A percentile compares a stretch with the other conserved stretches of the same genome.
Conservation (phyloP, 495 filamentous ascomycete species). For the Neurospora discreta region DNA sequence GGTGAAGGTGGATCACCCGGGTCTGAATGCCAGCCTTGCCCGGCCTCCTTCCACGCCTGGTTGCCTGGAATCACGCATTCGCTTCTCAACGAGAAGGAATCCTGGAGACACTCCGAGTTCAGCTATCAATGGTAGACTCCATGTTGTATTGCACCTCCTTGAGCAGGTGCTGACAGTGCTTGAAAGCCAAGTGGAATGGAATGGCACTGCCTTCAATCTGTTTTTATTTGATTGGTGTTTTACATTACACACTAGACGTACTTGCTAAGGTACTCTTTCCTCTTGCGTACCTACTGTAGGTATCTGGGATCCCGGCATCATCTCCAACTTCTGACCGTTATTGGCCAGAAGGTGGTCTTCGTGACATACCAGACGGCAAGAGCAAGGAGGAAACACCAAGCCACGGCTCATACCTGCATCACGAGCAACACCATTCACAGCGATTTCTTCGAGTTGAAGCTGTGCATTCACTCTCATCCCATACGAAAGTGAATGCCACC, state of each 20-base stretch:
- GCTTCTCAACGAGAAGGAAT: neutral
- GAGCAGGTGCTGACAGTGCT: neutral
- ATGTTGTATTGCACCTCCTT: neutral
- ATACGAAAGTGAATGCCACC: neutral
- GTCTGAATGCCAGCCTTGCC: neutral
- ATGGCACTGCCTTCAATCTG: neutral
- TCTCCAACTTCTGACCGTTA: neutral
- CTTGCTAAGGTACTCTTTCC: no score
- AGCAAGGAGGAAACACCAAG: neutral
- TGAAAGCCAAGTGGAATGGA: neutral
- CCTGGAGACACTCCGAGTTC: neutral
- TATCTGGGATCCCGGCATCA: neutral
- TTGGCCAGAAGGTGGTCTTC: neutral
- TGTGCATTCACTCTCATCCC: neutral
- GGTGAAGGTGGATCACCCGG: neutral
- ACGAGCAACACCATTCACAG: neutral
- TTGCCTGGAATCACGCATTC: neutral
- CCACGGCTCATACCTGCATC: neutral
- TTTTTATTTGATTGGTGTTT: neutral
- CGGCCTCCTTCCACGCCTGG: neutral
- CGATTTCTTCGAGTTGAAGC: neutral
- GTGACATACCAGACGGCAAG: neutral
- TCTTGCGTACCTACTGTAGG: neutral
- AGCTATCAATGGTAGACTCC: neutral
- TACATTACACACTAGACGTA: neutral